These are phyloP conservation scores for Cyberlindnera samutprakarnensis DNA, from an alignment of 805 yeast species.

Conservation along the genomic window DNA sequence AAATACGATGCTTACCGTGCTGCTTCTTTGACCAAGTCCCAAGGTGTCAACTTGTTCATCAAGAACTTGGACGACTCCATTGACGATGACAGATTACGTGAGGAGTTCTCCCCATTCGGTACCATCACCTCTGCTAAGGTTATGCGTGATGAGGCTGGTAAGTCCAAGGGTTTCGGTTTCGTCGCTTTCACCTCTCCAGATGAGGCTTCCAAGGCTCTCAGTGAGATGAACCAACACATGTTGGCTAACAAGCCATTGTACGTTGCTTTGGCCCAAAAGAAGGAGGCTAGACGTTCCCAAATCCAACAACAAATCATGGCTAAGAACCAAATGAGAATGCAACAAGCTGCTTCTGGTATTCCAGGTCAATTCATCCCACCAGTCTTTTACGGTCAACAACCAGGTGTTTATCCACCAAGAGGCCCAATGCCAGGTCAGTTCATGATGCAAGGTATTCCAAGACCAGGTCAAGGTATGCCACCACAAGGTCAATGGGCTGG, in stretches of 20 bases:
- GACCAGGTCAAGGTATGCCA: conserved; percentile 41
- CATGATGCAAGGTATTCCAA: conserved; percentile 61
- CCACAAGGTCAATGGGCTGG: conserved; percentile 58
- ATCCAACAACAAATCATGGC: conserved; percentile 97
- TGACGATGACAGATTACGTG: conserved; percentile 85
- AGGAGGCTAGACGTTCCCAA: conserved; percentile 95
- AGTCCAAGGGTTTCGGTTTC: conserved; percentile 97
- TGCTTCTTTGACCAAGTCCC: conserved; percentile 89
- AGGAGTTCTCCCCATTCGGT: conserved; percentile 91
- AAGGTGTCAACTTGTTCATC: conserved; percentile 94
- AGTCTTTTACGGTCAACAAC: conserved; percentile 65
- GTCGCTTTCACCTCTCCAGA: conserved; percentile 97
- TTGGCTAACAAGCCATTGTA: conserved; percentile 92
- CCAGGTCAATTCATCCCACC: conserved; percentile 82
- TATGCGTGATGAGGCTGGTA: conserved; percentile 90
- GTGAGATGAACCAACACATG: conserved; percentile 97
- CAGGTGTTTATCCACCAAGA: conserved; percentile 82
- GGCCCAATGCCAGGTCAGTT: conserved; percentile 78
- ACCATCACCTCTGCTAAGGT: conserved; percentile 93
- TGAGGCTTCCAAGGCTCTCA: conserved; percentile 97
- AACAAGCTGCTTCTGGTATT: conserved; percentile 87
- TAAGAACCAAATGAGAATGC: conserved; percentile 96
- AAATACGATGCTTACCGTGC: conserved; percentile 88
- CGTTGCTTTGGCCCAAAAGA: conserved; percentile 98
- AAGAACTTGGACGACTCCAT: conserved; percentile 93